A percentile compares a stretch with the other conserved stretches of the same genome.
Conservation (phyloP, 2,329 filamentous ascomycete genomes). For the Malbranchea zuffiana region DNA sequence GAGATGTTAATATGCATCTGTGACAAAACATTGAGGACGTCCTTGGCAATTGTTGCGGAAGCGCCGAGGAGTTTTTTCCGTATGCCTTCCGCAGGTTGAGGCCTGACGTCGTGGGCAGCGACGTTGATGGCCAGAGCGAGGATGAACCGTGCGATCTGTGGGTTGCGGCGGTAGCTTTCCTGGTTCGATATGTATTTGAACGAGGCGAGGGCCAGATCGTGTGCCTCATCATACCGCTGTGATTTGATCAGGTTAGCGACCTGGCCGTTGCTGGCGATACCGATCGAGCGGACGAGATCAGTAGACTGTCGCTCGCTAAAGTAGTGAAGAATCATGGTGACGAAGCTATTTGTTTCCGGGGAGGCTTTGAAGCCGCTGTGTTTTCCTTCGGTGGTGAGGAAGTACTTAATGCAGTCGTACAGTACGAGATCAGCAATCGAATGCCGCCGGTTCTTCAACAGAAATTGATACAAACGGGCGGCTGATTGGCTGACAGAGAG, state of each 20-base stretch:
- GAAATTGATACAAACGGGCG: no score
- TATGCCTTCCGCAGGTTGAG: conserved; percentile 24
- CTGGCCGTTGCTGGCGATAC: conserved; percentile 24
- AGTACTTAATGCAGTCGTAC: no score
- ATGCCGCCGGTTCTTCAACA: no score
- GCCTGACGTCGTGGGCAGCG: conserved; percentile 28
- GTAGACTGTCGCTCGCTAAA: conserved; percentile 27
- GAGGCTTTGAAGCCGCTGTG: no score
- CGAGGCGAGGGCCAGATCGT: conserved; percentile 24
- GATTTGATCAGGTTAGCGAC: conserved; percentile 22
- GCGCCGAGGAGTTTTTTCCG: conserved; percentile 33
- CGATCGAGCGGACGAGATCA: conserved; percentile 29
- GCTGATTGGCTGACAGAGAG: no score
- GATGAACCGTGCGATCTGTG: conserved; percentile 26
- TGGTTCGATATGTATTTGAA: conserved; percentile 28
- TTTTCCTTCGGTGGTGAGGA: no score
- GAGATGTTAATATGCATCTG: conserved; percentile 35
- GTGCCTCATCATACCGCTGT: conserved; percentile 24
- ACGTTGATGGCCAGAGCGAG: conserved; percentile 26
- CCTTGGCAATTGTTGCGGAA: conserved; percentile 33
- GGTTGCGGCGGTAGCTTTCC: conserved; percentile 21
- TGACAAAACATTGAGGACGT: conserved; percentile 32
- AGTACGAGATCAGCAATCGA: no score
- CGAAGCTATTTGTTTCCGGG: no score
- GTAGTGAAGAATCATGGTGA: conserved; percentile 24